These are phyloP conservation scores for Debaryomyces castellii DNA, from an alignment of 805 yeast genomes.

Conservation along the genomic window DNA sequence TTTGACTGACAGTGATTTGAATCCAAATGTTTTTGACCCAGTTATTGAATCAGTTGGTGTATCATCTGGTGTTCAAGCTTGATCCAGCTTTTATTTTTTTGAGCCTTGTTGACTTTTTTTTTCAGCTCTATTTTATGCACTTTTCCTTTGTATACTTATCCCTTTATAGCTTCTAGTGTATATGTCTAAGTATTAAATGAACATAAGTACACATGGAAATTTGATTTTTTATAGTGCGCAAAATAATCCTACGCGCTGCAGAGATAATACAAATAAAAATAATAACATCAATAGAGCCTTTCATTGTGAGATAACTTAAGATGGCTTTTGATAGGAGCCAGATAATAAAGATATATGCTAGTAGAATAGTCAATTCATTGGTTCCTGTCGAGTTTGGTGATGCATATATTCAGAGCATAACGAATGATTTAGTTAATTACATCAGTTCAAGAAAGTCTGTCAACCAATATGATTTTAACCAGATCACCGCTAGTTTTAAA, in stretches of 20 bases:
- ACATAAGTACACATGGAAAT: not conserved
- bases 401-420: slow-evolving; percentile 30
- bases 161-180: not conserved
- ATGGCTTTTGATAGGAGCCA: slow-evolving; percentile 34
- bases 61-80: slow-evolving; percentile 58
- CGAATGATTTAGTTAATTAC: slow-evolving; percentile 24
- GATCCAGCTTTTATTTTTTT: not conserved
- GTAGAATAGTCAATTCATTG: slow-evolving; percentile 34
- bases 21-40: slow-evolving; percentile 66
- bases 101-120: not conserved
- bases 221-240: not conserved
- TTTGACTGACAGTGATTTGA: slow-evolving; percentile 61
- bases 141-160: not conserved
- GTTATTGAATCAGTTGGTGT: slow-evolving; percentile 62
- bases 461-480: slow-evolving; percentile 13
- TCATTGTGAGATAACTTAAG: not conserved
- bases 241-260: slow-evolving; percentile 6
- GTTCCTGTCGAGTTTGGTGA: slow-evolving; percentile 38
- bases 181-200: not conserved
- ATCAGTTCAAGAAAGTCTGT: slow-evolving; percentile 1
- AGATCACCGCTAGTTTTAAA: slow-evolving; percentile 20
- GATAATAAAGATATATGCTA: slow-evolving; percentile 30
- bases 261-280: not conserved
- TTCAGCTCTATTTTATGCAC: not conserved
- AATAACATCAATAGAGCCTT: not conserved